Evolutionary conservation across 2,329 filamentous ascomycete genomes (phyloP).

Genomic region (Microdochium trichocladiopsis): DNA sequence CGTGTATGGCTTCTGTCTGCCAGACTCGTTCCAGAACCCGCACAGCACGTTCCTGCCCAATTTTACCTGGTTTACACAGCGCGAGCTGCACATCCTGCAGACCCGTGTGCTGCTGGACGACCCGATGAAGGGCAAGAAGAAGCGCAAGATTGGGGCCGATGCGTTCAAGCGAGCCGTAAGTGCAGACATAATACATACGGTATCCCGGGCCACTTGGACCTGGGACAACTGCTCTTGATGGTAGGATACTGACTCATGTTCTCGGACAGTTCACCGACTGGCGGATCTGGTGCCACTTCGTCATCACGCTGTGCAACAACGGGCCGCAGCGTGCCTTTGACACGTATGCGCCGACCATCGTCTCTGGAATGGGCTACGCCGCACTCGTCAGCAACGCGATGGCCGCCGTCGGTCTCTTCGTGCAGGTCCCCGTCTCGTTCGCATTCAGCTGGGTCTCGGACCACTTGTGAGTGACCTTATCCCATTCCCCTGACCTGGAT

Average conservation of each 20-base stretch:
- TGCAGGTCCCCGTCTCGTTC: slow-evolving; percentile 44
- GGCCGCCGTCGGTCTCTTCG: slow-evolving; percentile 44
- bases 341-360: slow-evolving; percentile 47
- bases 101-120: slow-evolving; percentile 33
- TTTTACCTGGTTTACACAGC: slow-evolving; percentile 25
- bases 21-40: slow-evolving; percentile 36
- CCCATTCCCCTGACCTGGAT: no score
- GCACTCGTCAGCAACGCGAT: slow-evolving; percentile 43
- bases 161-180: slow-evolving; percentile 36
- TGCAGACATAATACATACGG: slow-evolving; percentile 1
- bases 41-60: slow-evolving; percentile 30
- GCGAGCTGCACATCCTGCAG: slow-evolving; percentile 33
- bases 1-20: slow-evolving; percentile 33
- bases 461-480: slow-evolving; percentile 30
- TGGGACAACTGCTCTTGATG: no score
- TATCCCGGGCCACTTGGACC: not conserved
- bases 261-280: slow-evolving; percentile 35
- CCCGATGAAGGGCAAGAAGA: slow-evolving; percentile 38
- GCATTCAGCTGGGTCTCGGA: slow-evolving; percentile 45
- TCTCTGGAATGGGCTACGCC: slow-evolving; percentile 43
- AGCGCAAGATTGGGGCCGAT: slow-evolving; percentile 33
- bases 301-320: slow-evolving; percentile 42
- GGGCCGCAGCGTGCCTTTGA: slow-evolving; percentile 38
- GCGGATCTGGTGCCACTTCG: slow-evolving; percentile 43
- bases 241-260: not conserved